Evolutionary conservation across 2,329 filamentous ascomycete genomes (phyloP).

Genomic region (Trichoderma lentiforme): DNA sequence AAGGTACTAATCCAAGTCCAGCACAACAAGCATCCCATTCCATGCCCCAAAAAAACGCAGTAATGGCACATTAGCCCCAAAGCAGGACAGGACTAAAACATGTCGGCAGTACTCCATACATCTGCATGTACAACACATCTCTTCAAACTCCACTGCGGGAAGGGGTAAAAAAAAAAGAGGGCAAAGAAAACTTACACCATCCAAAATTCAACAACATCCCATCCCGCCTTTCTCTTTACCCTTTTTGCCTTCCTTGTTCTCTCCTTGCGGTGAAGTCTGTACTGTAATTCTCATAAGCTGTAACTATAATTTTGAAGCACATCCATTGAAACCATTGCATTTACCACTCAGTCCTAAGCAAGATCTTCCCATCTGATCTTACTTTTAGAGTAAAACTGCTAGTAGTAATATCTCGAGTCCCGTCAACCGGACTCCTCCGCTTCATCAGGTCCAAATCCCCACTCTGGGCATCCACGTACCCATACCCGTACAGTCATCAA

Average conservation of each 20-base stretch:
- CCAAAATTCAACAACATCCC: neutral
- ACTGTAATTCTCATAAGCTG: neutral
- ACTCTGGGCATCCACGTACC: slow-evolving; percentile 2
- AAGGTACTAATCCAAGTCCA: neutral
- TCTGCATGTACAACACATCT: slow-evolving; percentile 16
- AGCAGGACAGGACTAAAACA: neutral
- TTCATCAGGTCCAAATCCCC: neutral
- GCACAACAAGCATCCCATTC: neutral
- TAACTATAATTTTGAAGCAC: too few relatives aligned
- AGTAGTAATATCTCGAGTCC: neutral
- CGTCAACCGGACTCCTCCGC: neutral
- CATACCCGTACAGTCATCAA: neutral
- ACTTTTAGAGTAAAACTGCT: neutral
- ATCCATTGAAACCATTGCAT: neutral
- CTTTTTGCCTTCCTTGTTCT: neutral
- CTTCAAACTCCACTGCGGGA: slow-evolving; percentile 1
- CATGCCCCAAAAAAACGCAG: neutral
- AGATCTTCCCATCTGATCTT: neutral
- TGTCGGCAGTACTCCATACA: slow-evolving; percentile 7
- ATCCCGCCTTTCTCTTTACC: neutral
- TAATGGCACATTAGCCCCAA: neutral
- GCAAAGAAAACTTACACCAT: neutral
- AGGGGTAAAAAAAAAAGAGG: neutral
- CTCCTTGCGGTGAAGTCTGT: neutral
- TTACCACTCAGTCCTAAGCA: neutral